These are phyloP conservation scores for Macrolepiota albuminosa DNA, from an alignment of 768 basidiomycete genomes.

Conservation along the genomic window DNA sequence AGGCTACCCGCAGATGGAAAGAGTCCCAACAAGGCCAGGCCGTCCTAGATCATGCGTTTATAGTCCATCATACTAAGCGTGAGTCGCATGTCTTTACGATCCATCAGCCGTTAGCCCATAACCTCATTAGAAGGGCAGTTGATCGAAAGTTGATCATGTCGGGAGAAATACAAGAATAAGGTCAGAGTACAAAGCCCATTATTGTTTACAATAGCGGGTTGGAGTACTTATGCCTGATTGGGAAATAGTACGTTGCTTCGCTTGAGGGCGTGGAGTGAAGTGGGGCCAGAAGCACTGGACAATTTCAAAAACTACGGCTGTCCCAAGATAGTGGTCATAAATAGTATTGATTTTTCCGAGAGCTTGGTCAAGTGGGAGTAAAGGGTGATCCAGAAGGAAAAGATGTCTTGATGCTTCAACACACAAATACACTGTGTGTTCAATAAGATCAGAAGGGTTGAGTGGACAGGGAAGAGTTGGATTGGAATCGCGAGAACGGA, in stretches of 20 bases:
- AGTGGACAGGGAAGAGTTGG: not conserved
- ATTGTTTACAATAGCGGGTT: not conserved
- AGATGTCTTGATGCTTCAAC: slow-evolving; percentile 1
- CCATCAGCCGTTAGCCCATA: not conserved
- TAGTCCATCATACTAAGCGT: not conserved
- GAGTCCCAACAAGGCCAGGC: not conserved
- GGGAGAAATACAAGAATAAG: not conserved
- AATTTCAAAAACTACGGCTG: not conserved
- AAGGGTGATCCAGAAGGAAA: not conserved
- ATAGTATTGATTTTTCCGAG: not conserved
- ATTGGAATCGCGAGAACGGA: not conserved
- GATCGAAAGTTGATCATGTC: not conserved
- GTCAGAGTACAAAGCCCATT: not conserved
- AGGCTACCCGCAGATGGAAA: not conserved
- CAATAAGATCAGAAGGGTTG: not conserved
- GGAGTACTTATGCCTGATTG: not conserved
- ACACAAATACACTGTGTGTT: not conserved
- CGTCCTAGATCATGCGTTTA: not conserved
- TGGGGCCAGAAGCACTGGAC: not conserved
- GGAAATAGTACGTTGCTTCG: not conserved
- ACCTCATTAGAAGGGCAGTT: not conserved
- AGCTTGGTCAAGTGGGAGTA: not conserved
- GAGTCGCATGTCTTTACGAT: not conserved
- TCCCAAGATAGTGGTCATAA: not conserved
- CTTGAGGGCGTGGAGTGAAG: not conserved